Evolutionary conservation across 192 early-diverging fungal genomes (phyloP), one percentile per base, ranked within the genome.

Genomic region (Rhizoclosmatium sp.): DNA sequence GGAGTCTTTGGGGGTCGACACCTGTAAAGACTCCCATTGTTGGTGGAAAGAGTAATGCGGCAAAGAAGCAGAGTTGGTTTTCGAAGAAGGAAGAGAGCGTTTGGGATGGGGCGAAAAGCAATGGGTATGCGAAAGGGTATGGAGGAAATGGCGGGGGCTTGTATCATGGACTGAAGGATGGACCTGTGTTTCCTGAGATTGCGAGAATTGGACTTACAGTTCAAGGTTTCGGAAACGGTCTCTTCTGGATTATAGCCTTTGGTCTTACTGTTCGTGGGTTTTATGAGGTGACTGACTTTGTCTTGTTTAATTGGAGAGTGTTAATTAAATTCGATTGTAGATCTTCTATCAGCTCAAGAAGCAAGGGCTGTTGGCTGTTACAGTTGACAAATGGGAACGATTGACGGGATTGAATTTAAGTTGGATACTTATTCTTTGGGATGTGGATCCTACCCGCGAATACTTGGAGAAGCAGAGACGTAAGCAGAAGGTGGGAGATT

Each of bases 321-420:
- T 54, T 54, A 7, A 9, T 62, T 40, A 0, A 23, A 5, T 62
- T 40, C 1, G 10, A 62, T 0, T 23, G 0, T 12, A 75, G 72
- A 16, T 48, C 59, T 16, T 75, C 2, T 10, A 39, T 14, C 12
- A n/a, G 23, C 56, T 75, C 41, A 75, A 75, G 44, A 75, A 62
- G 45, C 14, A 14, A 2, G 44, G 59, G 7, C 2, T 10, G 5
- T 45, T 75, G 16, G 56, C 61, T 10, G 9, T 23, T 16, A 44
- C n/a, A 3, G 59, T 75, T 12, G 44, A n/a, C 7, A n/a, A 56
- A 23, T 56, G 59, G 21, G 72, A 75, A 47, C 9, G 48, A 16
- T 31, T 75, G 16, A 75, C 72, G 40, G 40, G 59, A 12, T 59
- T 75, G 19, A 75, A 75, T 44, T 56, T 75, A 10, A 64, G 59